These are phyloP conservation scores for Naganishia vaughanmartiniae DNA, from an alignment of 768 basidiomycete genomes.

Conservation along the genomic window DNA sequence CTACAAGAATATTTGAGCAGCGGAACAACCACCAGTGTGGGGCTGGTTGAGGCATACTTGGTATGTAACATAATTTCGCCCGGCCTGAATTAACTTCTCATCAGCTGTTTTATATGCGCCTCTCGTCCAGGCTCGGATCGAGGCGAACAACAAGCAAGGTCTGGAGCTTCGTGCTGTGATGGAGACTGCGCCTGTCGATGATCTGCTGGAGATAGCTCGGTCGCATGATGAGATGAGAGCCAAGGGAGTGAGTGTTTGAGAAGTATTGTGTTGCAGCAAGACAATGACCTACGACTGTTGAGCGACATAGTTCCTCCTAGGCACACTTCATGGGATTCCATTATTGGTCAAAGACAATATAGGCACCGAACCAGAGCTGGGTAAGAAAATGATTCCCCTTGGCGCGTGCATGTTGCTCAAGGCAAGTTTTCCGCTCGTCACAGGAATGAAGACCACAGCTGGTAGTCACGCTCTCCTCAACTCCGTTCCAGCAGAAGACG, in stretches of 20 bases:
- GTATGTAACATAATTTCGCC: not conserved
- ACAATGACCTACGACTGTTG: not conserved
- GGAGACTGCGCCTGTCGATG: not conserved
- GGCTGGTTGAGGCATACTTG: not conserved
- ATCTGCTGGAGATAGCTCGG: not conserved
- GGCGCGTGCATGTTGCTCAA: too few relatives aligned
- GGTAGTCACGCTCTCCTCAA: not conserved
- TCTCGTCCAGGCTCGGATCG: not conserved
- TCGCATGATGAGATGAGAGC: not conserved
- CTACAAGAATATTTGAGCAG: constrained; percentile 1
- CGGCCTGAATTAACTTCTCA: not conserved
- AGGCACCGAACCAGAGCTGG: too few relatives aligned
- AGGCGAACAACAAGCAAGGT: not conserved
- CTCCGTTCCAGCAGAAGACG: not conserved
- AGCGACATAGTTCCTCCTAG: not conserved
- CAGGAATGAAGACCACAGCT: not conserved
- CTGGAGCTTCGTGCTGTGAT: not conserved
- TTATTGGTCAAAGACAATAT: not conserved
- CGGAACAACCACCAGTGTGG: constrained; percentile 9
- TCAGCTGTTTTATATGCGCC: not conserved
- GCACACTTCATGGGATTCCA: not conserved
- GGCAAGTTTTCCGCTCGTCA: not conserved
- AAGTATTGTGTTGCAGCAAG: not conserved
- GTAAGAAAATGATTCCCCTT: too few relatives aligned
- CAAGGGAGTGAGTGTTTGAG: not conserved